A percentile compares a stretch with the other conserved stretches of the same genome.
These are phyloP conservation scores for Angomonas desouzai DNA, from an alignment of 208 protist genomes.

Conservation along the genomic window DNA sequence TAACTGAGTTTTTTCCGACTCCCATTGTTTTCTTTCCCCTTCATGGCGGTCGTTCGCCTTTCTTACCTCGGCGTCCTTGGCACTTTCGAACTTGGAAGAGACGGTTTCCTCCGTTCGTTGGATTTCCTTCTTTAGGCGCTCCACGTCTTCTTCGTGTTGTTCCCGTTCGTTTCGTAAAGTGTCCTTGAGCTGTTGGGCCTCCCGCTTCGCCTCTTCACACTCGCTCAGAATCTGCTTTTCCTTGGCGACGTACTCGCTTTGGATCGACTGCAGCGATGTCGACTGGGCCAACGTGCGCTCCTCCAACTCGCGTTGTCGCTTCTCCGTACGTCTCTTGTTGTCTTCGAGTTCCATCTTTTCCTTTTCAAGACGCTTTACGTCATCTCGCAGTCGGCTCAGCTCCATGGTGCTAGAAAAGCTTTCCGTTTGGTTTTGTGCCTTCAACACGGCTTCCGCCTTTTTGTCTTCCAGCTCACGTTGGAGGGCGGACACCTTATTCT, in stretches of 20 bases:
- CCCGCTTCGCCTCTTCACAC: constrained; percentile 41
- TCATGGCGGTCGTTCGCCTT: constrained; percentile 41
- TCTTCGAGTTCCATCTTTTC: constrained; percentile 45
- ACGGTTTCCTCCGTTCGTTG: constrained; percentile 28
- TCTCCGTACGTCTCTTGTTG: constrained; percentile 36
- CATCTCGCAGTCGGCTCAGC: constrained; percentile 45
- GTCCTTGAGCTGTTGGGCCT: constrained; percentile 28
- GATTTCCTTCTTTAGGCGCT: constrained; percentile 28
- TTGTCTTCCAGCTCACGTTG: constrained; percentile 53
- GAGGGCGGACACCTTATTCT: constrained; percentile 32
- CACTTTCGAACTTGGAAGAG: constrained; percentile 21
- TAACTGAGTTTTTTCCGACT: constrained; percentile 34
- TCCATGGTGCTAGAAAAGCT: constrained; percentile 13
- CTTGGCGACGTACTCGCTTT: constrained; percentile 29
- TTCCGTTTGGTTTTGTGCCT: constrained; percentile 12
- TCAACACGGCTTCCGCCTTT: constrained; percentile 32
- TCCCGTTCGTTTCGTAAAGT: constrained; percentile 23
- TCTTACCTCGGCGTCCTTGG: constrained; percentile 22
- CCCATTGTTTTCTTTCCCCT: constrained; percentile 27
- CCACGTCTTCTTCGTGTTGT: constrained; percentile 46
- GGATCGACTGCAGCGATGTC: constrained; percentile 43
- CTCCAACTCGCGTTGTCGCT: constrained; percentile 40
- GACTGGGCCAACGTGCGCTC: constrained; percentile 30
- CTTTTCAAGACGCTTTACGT: constrained; percentile 38
- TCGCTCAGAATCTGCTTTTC: constrained; percentile 33